phyloP scores from a whole-genome alignment of 768 basidiomycete species.

The Russula foetens region DNA sequence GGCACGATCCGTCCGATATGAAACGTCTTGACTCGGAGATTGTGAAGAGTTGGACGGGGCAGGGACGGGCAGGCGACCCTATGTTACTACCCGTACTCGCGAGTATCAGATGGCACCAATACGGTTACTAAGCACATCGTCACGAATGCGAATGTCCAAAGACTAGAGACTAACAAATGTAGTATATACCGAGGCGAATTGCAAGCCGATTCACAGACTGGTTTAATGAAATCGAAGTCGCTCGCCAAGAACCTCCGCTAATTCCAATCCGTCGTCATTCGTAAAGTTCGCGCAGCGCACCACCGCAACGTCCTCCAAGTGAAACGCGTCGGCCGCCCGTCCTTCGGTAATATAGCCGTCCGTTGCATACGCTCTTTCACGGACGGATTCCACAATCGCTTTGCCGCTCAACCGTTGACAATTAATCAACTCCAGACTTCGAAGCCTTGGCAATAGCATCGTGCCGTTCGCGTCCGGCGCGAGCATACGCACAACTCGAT shows the following conservation, averaged over 20 bases:
- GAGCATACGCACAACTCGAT: constrained; percentile 57
- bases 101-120: no score
- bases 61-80: no score
- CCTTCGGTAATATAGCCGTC: constrained; percentile 24
- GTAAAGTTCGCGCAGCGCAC: constrained; percentile 26
- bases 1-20: background rate
- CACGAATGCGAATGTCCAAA: no score
- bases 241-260: constrained; percentile 24
- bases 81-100: no score
- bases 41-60: background rate
- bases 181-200: background rate
- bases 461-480: constrained; percentile 30
- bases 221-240: constrained; percentile 17
- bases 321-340: constrained; percentile 12
- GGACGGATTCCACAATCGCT: constrained; percentile 45
- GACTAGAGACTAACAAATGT: background rate
- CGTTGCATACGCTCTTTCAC: constrained; percentile 37
- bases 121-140: no score
- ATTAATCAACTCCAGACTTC: constrained; percentile 44
- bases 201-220: background rate
- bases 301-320: constrained; percentile 26
- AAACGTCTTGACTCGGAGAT: background rate
- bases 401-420: constrained; percentile 58
- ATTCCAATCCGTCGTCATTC: constrained; percentile 21
- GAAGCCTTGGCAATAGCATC: constrained; percentile 49